Conservation (phyloP, 225 moss, liverwort and hornwort species). For the Antitrichia curtipendula region DNA sequence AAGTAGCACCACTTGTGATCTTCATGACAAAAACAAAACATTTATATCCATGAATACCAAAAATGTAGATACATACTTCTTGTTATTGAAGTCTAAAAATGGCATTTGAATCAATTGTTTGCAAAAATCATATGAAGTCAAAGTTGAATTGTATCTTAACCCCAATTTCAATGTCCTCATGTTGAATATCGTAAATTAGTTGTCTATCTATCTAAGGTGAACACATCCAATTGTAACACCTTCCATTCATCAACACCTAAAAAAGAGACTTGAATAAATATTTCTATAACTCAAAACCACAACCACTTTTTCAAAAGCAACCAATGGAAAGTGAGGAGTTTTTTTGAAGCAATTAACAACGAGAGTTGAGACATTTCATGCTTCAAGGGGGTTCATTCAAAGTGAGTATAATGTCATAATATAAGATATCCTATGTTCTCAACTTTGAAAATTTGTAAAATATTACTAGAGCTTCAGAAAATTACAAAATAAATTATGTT, state of each 20-base stretch:
- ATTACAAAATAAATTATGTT: background rate
- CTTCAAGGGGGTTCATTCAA: background rate
- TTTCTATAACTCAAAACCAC: rapidly evolving
- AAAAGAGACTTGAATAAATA: background rate
- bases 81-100: background rate
- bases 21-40: background rate
- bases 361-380: background rate
- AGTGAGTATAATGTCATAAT: too few species aligned
- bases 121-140: background rate
- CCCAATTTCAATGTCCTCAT: rapidly evolving
- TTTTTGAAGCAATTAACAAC: background rate
- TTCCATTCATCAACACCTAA: background rate
- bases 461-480: rapidly evolving
- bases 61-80: rapidly evolving
- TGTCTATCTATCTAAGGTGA: too few species aligned
- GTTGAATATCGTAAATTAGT: background rate
- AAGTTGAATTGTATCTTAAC: background rate
- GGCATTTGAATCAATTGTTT: background rate
- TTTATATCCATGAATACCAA: background rate
- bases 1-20: background rate
- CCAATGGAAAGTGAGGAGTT: rapidly evolving
- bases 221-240: background rate
- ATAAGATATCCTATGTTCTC: rapidly evolving
- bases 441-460: background rate
- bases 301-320: background rate